Evolutionary conservation across 495 filamentous ascomycete species (phyloP).

Genomic region (Oleoguttula mirabilis): DNA sequence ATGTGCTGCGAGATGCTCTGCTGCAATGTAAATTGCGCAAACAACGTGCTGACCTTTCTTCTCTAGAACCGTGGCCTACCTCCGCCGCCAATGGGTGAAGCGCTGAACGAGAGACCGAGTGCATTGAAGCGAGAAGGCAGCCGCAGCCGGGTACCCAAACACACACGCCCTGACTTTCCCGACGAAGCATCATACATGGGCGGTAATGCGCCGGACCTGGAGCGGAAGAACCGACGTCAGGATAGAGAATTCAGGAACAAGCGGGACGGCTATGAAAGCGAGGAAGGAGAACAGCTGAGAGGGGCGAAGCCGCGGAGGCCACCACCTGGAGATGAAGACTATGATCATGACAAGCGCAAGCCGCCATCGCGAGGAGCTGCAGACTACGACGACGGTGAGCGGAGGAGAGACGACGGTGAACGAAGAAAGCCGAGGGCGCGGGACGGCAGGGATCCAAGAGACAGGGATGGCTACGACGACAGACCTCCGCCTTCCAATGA

Average conservation of each 20-base stretch:
- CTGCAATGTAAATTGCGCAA: no score
- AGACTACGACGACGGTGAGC: no score
- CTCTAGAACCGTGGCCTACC: constrained; percentile 11
- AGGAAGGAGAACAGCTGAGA: constrained; percentile 21
- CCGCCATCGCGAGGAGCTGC: no score
- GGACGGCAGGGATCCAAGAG: not conserved
- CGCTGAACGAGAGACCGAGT: constrained; percentile 8
- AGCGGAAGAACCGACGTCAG: constrained; percentile 14
- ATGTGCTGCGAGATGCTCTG: not conserved
- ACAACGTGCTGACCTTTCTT: no score
- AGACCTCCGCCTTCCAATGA: no score
- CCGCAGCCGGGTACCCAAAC: constrained; percentile 8
- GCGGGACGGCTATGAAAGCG: constrained; percentile 22
- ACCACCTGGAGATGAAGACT: not conserved
- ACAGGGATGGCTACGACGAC: not conserved
- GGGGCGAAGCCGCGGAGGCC: not conserved
- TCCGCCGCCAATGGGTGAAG: constrained; percentile 20
- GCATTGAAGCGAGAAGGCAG: constrained; percentile 18
- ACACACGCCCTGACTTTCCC: constrained; percentile 17
- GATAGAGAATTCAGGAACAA: constrained; percentile 22
- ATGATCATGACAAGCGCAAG: not conserved
- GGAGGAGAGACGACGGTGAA: no score
- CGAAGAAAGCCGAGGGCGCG: not conserved
- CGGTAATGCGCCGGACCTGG: constrained; percentile 18
- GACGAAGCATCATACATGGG: constrained; percentile 24